A percentile compares a stretch with the other conserved stretches of the same genome.
These are phyloP conservation scores for Priceomyces melissophilus DNA, from an alignment of 805 yeast genomes.

Conservation along the genomic window DNA sequence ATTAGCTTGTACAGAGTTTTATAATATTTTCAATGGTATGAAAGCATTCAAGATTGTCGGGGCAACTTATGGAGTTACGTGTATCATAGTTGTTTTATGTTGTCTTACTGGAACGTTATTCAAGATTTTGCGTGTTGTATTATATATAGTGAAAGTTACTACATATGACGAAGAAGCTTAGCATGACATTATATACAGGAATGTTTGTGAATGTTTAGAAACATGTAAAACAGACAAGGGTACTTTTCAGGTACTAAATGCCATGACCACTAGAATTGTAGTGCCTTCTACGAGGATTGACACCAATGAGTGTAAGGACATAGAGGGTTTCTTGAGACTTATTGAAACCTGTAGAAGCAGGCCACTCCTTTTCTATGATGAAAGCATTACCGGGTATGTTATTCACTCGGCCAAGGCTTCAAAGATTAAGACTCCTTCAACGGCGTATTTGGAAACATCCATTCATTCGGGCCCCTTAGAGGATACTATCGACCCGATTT, in stretches of 20 bases:
- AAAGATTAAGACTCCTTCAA: conserved; percentile 4
- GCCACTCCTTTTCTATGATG: conserved; percentile 29
- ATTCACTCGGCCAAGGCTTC: conserved; percentile 12
- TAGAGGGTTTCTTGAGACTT: neutral
- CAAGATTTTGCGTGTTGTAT: conserved; percentile 1
- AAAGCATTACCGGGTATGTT: conserved; percentile 25
- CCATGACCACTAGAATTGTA: conserved; percentile 1
- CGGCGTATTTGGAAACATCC: conserved; percentile 16
- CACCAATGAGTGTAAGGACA: too few species aligned
- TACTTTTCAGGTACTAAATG: neutral
- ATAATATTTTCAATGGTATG: conserved; percentile 40
- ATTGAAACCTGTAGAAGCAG: conserved; percentile 6
- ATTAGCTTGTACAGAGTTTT: conserved; percentile 54
- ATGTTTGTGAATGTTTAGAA: too few species aligned
- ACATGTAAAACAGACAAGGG: too few species aligned
- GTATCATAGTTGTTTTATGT: conserved; percentile 41
- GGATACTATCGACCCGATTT: neutral
- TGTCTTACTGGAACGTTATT: conserved; percentile 30
- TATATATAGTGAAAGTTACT: neutral
- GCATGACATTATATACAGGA: too few species aligned
- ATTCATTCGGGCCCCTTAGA: conserved; percentile 6
- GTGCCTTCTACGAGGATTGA: too few species aligned
- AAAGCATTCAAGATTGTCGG: conserved; percentile 60
- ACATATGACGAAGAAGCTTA: too few species aligned
- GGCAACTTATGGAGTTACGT: conserved; percentile 54